Evolutionary conservation across 2,329 filamentous ascomycete species (phyloP), one percentile per base, ranked within the genome.

Genomic region (Fusarium sublunatum): DNA sequence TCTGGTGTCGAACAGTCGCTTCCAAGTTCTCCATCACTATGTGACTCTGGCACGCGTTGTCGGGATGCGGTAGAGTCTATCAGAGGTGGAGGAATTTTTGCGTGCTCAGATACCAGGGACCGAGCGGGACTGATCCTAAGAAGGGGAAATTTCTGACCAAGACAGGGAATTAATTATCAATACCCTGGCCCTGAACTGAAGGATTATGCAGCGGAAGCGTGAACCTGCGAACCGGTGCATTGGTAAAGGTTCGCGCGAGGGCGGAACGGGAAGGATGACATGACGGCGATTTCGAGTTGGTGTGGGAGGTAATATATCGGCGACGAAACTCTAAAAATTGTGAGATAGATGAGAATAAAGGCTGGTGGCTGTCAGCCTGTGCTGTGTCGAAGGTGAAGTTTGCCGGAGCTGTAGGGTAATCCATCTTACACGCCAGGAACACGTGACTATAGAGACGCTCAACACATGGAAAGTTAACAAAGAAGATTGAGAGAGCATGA

Each of bases 21-120:
- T 53, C 24, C 26, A 26, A 11, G 6, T 42, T 35, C 43, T 46
- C 39, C 42, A 24, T 44, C 7, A 7, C 32, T 29, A 58, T 48
- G 47, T 28, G 15, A 56, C 36, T 50, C 44, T 10, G 34, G 31
- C 48, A 59, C 40, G 54, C 39, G 29, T 43, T 43, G 41, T 53
- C 55, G 22, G 35, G 42, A 44, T 34, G 13, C 32, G 22, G 28
- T 9, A 10, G 49, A 38, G 51, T 22, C 36, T 49, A 22, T 42
- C 32, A 58, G 48, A 44, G 35, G 50, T 43, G 29, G 40, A 42
- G 62, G 56, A 53, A 7, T 22, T 10, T 34, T 48, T 64, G 57
- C 58, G 53, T 53, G 67, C 65, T 50, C 61, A 69, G 61, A 64
- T 70, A 65, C 52, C 52, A 66, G 46, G 34, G 43, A 38, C 61